Conservation (phyloP, 169 alveolate genomes). For the Eimeria acervulina region DNA sequence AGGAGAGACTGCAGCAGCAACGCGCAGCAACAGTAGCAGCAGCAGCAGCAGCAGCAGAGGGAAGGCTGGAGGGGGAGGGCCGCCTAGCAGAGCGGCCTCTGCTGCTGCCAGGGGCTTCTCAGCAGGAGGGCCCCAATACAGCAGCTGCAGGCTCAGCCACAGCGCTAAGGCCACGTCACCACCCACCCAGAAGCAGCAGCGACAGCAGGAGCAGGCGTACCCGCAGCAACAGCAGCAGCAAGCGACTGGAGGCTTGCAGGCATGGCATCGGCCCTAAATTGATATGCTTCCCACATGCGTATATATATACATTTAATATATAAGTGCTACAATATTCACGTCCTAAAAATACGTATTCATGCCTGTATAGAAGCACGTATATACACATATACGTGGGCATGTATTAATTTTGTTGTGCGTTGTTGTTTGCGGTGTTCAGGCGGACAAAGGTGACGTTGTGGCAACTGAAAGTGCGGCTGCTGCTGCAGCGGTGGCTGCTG, state of each 20-base stretch:
- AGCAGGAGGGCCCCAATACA: neutral
- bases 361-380: too few relatives aligned
- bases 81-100: neutral
- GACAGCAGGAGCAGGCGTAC: neutral
- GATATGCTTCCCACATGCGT: neutral
- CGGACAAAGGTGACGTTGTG: neutral
- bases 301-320: neutral
- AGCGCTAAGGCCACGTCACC: neutral
- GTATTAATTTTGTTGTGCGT: neutral
- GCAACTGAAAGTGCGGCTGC: conserved; percentile 33
- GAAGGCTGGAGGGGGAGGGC: neutral
- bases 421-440: conserved; percentile 34
- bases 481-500: conserved; percentile 75
- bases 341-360: too few relatives aligned
- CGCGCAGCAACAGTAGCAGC: conserved; percentile 41
- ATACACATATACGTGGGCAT: neutral
- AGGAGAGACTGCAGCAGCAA: conserved; percentile 10
- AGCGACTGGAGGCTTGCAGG: conserved; percentile 1
- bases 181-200: neutral
- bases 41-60: conserved; percentile 51
- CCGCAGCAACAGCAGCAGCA: neutral
- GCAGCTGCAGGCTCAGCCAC: neutral
- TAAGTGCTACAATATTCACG: neutral
- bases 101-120: neutral
- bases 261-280: neutral